Conservation (phyloP, 768 basidiomycete species). For the Mycena venus region DNA sequence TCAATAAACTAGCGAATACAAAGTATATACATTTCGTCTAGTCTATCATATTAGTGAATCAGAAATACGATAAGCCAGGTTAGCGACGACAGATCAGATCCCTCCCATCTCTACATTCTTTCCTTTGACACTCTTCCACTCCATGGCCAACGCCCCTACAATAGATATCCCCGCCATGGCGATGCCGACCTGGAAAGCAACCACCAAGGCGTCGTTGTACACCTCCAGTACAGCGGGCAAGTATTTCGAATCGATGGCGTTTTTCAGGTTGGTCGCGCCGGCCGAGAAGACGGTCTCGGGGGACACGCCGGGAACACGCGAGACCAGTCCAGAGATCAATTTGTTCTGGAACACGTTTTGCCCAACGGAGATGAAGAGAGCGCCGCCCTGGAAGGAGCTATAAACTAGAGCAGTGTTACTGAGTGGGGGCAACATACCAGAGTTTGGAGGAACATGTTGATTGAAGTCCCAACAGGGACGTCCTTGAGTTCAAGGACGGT, state of each 20-base stretch:
- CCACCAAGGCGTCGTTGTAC: slow-evolving; percentile 14
- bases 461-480: slow-evolving; percentile 26
- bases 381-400: slow-evolving; percentile 8
- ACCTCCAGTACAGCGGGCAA: background rate
- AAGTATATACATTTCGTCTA: too few species aligned
- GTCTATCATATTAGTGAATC: too few species aligned
- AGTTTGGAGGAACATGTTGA: slow-evolving; percentile 33
- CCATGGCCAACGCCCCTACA: slow-evolving; percentile 1
- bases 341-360: slow-evolving; percentile 31
- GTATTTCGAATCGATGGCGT: background rate
- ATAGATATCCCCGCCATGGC: background rate
- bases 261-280: slow-evolving; percentile 12
- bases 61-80: background rate
- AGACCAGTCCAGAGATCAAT: background rate
- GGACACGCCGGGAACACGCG: background rate
- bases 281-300: background rate
- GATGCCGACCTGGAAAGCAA: background rate
- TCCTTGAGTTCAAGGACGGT: slow-evolving; percentile 27
- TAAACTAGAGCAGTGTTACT: background rate
- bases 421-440: background rate
- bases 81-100: too few species aligned
- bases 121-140: slow-evolving; percentile 11
- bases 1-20: too few species aligned
- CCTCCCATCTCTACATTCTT: background rate
- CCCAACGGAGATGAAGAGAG: slow-evolving; percentile 33